These are phyloP conservation scores for Zea luxurians DNA, from an alignment of 176 grass and related monocot species.

Conservation along the genomic window DNA sequence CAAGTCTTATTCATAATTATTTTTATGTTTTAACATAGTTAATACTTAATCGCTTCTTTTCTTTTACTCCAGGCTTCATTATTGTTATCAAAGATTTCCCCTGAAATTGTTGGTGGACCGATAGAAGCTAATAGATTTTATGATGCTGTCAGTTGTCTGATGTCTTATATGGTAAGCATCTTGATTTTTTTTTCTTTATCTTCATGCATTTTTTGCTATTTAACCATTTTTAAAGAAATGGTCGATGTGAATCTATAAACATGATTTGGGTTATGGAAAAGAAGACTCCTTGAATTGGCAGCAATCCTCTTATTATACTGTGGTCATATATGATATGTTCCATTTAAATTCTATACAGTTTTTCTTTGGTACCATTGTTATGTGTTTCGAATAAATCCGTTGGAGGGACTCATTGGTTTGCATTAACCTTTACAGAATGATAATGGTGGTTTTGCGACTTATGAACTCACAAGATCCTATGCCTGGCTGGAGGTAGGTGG, in stretches of 20 bases:
- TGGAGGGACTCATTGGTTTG: slow-evolving; percentile 14
- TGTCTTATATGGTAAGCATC: slow-evolving; percentile 77
- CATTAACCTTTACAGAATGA: slow-evolving; percentile 57
- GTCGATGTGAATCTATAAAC: background rate
- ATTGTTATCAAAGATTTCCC: slow-evolving; percentile 78
- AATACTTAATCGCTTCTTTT: background rate
- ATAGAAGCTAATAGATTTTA: slow-evolving; percentile 57
- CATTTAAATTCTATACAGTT: slow-evolving; percentile 11
- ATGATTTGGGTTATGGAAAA: background rate
- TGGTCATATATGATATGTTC: background rate
- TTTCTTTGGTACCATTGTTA: slow-evolving; percentile 22
- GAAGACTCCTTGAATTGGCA: background rate
- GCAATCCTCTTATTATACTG: background rate
- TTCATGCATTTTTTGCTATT: background rate
- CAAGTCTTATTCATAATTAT: background rate
- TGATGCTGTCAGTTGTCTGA: slow-evolving; percentile 81
- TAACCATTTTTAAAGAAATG: background rate
- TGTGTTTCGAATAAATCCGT: slow-evolving; percentile 3
- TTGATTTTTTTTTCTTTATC: background rate
- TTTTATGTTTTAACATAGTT: background rate
- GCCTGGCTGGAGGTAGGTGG: slow-evolving; percentile 80
- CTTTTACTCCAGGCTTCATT: slow-evolving; percentile 55
- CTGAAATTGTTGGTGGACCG: slow-evolving; percentile 60
- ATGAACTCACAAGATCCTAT: slow-evolving; percentile 92
- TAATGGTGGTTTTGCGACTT: slow-evolving; percentile 87